Conservation (phyloP, 306 rosid genomes). For the Quercus variabilis region DNA sequence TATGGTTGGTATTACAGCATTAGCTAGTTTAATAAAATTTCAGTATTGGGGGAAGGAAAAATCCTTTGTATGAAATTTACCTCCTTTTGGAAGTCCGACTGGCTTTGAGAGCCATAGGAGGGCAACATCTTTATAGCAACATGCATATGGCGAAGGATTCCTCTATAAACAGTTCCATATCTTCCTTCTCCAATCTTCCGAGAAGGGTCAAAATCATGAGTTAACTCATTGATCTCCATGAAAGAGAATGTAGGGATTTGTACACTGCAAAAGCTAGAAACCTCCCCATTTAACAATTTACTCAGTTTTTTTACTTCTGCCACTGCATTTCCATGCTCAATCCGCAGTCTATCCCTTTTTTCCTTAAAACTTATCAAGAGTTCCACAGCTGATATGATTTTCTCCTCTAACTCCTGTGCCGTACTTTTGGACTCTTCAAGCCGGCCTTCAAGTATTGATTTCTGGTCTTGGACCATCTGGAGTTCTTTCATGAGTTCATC, state of each 20-base stretch:
- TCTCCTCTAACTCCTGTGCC: conserved; percentile 74
- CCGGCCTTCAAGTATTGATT: conserved; percentile 40
- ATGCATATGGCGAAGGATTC: conserved; percentile 65
- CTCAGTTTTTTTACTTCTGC: conserved; percentile 48
- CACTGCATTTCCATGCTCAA: conserved; percentile 50
- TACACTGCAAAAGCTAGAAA: conserved; percentile 29
- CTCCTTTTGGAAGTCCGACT: conserved; percentile 58
- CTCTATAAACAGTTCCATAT: conserved; percentile 82
- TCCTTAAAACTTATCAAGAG: conserved; percentile 84
- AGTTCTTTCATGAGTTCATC: conserved; percentile 44
- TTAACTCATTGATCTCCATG: conserved; percentile 82
- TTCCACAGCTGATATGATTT: conserved; percentile 64
- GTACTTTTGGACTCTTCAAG: conserved; percentile 41
- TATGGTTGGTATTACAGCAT: background rate
- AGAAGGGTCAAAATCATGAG: conserved; percentile 76
- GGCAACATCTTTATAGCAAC: conserved; percentile 96
- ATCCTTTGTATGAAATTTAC: conserved; percentile 38
- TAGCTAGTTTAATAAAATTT: background rate
- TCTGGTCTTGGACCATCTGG: conserved; percentile 44
- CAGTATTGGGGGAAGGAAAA: background rate
- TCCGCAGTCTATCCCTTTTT: conserved; percentile 57
- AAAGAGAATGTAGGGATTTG: conserved; percentile 79
- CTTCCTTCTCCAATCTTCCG: conserved; percentile 94
- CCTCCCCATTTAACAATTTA: conserved; percentile 36
- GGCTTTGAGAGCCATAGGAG: conserved; percentile 74